phyloP scores from a whole-genome alignment of 495 filamentous ascomycete species.

The Entonaema liquescens region DNA sequence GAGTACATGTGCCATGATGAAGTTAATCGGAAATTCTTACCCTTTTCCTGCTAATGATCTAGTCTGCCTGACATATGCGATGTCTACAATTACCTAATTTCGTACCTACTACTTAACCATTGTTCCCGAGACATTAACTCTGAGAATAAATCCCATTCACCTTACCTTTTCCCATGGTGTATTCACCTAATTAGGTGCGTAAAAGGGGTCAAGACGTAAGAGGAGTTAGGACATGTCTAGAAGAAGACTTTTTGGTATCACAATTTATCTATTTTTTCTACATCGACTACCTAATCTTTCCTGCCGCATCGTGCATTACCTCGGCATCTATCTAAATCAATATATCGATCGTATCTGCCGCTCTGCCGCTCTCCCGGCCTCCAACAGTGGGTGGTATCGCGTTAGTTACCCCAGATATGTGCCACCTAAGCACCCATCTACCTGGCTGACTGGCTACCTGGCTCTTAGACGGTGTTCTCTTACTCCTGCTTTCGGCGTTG shows the following conservation, averaged over 20 bases:
- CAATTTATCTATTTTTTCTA: not conserved
- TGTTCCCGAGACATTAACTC: not conserved
- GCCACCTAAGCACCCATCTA: not conserved
- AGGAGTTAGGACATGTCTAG: not conserved
- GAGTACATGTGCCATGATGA: not conserved
- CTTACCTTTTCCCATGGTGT: not conserved
- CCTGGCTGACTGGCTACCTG: not conserved
- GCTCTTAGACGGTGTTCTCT: not conserved
- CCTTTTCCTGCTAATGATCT: not conserved
- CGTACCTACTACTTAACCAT: not conserved
- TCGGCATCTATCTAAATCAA: not conserved
- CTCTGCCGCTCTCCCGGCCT: not conserved
- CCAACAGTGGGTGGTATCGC: not conserved
- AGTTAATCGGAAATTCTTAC: constrained; percentile 5
- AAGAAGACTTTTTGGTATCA: not conserved
- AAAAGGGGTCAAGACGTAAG: not conserved
- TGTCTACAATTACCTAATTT: constrained; percentile 2
- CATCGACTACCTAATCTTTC: not conserved
- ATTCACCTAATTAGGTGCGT: not conserved
- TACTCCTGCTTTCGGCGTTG: not conserved
- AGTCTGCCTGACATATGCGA: not conserved
- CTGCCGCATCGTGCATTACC: constrained; percentile 1
- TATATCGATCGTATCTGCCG: not conserved
- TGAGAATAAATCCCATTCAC: not conserved
- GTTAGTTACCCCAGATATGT: not conserved